Conservation (phyloP, 2,329 filamentous ascomycete genomes). For the Rasamsonia emersonii region DNA sequence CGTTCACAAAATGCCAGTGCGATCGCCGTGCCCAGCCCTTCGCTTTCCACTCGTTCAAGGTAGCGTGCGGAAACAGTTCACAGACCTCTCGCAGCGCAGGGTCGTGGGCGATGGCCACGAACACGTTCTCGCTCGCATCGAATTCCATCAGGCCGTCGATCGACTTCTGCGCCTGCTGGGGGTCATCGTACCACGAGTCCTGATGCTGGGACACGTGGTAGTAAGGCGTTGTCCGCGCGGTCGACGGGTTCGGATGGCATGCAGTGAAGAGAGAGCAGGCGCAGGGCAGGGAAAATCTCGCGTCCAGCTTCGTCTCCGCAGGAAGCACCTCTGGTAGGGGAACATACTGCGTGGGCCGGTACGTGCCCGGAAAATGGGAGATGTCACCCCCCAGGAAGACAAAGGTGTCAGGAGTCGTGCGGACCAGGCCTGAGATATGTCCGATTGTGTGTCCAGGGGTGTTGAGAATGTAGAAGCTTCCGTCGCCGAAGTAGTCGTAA, state of each 20-base stretch:
- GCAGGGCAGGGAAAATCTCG: slow-evolving; percentile 11
- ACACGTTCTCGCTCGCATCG: slow-evolving; percentile 18
- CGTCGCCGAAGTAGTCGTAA: slow-evolving; percentile 22
- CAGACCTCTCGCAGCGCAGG: slow-evolving; percentile 13
- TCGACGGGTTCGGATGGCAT: slow-evolving; percentile 14
- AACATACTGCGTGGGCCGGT: slow-evolving; percentile 20
- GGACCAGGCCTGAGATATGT: slow-evolving; percentile 20
- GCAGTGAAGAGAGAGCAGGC: slow-evolving; percentile 17
- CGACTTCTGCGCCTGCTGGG: slow-evolving; percentile 11
- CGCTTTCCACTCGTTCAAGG: slow-evolving; percentile 21
- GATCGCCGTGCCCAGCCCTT: slow-evolving; percentile 16
- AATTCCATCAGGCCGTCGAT: slow-evolving; percentile 21
- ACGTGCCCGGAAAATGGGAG: slow-evolving; percentile 32
- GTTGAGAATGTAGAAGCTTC: slow-evolving; percentile 22
- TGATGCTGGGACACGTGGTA: slow-evolving; percentile 11
- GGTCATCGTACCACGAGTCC: slow-evolving; percentile 15
- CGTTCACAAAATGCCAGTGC: slow-evolving; percentile 19
- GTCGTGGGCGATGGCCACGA: slow-evolving; percentile 25
- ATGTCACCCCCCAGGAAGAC: slow-evolving; percentile 37
- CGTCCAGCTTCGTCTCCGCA: slow-evolving; percentile 11
- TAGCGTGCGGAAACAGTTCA: slow-evolving; percentile 17
- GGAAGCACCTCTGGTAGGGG: slow-evolving; percentile 20
- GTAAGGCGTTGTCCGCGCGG: slow-evolving; percentile 12
- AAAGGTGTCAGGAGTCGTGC: slow-evolving; percentile 27
- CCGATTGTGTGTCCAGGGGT: slow-evolving; percentile 18